These are phyloP conservation scores for Metschnikowia rubicola DNA, from an alignment of 805 yeast species.

Conservation along the genomic window DNA sequence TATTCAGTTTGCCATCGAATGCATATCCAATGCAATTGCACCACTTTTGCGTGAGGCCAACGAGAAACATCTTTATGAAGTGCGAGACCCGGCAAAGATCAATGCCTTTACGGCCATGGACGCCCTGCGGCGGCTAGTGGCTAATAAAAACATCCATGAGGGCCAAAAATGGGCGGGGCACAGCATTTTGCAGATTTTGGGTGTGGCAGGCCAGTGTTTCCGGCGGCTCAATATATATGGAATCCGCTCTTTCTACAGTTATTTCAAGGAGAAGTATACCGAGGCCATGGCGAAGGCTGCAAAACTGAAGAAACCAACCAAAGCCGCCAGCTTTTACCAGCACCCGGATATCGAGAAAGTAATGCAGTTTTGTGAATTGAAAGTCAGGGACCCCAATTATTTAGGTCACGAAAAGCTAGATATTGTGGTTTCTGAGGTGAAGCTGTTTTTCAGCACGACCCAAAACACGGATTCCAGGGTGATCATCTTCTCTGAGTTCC, in stretches of 20 bases:
- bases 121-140: constrained; percentile 54
- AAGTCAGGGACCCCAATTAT: constrained; percentile 35
- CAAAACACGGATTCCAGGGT: constrained; percentile 58
- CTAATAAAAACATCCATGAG: constrained; percentile 55
- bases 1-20: constrained; percentile 52
- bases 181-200: constrained; percentile 58
- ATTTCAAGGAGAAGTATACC: constrained; percentile 55
- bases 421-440: constrained; percentile 53
- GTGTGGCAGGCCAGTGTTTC: constrained; percentile 68
- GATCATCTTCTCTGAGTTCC: constrained; percentile 81
- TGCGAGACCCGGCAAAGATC: constrained; percentile 62
- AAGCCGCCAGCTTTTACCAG: constrained; percentile 59
- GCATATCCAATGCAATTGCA: constrained; percentile 58
- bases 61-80: constrained; percentile 57
- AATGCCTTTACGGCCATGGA: constrained; percentile 72
- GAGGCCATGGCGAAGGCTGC: constrained; percentile 59
- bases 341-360: constrained; percentile 46
- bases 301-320: constrained; percentile 51
- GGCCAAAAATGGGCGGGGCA: constrained; percentile 73
- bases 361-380: constrained; percentile 41
- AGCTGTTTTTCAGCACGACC: constrained; percentile 46
- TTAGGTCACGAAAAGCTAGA: constrained; percentile 74
- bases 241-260: constrained; percentile 66
- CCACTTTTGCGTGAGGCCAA: constrained; percentile 67
- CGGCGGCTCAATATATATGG: constrained; percentile 79